Evolutionary conservation across 1,284 basidiomycete species (phyloP).

Genomic region (Paramarasmius palmivorus): DNA sequence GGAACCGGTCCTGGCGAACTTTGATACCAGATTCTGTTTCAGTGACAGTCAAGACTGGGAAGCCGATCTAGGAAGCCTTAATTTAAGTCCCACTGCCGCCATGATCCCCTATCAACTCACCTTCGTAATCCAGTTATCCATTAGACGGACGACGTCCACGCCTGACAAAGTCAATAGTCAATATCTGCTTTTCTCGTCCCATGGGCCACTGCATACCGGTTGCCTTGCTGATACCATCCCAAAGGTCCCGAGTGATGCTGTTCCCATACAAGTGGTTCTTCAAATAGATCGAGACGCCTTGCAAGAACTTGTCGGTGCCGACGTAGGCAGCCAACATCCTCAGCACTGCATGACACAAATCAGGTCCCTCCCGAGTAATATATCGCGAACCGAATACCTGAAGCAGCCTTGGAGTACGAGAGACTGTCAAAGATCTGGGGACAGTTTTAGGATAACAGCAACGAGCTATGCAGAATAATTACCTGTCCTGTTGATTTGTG

Average conservation of each 20-base stretch:
- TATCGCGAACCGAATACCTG: too few relatives aligned
- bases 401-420: slow-evolving; percentile 89
- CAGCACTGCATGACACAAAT: slow-evolving; percentile 58
- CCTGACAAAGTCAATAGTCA: slow-evolving; percentile 36
- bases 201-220: slow-evolving; percentile 51
- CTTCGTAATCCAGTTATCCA: slow-evolving; percentile 94
- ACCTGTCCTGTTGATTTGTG: slow-evolving; percentile 8
- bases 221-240: slow-evolving; percentile 84
- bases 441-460: neutral
- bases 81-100: neutral
- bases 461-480: neutral
- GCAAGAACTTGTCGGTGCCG: slow-evolving; percentile 86
- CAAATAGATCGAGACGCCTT: slow-evolving; percentile 90
- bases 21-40: slow-evolving; percentile 73
- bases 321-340: slow-evolving; percentile 92
- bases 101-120: slow-evolving; percentile 35
- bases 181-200: neutral
- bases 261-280: slow-evolving; percentile 82
- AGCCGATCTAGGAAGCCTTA: slow-evolving; percentile 61
- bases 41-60: slow-evolving; percentile 86
- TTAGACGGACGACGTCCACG: slow-evolving; percentile 77
- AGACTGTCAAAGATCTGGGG: slow-evolving; percentile 81
- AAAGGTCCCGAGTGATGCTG: slow-evolving; percentile 86
- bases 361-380: too few relatives aligned
- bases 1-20: slow-evolving; percentile 90